Percentiles rank a stretch among this genome's conserved stretches.
phyloP scores from a whole-genome alignment of 2,329 filamentous ascomycete species.

The Talaromyces pinophilus region DNA sequence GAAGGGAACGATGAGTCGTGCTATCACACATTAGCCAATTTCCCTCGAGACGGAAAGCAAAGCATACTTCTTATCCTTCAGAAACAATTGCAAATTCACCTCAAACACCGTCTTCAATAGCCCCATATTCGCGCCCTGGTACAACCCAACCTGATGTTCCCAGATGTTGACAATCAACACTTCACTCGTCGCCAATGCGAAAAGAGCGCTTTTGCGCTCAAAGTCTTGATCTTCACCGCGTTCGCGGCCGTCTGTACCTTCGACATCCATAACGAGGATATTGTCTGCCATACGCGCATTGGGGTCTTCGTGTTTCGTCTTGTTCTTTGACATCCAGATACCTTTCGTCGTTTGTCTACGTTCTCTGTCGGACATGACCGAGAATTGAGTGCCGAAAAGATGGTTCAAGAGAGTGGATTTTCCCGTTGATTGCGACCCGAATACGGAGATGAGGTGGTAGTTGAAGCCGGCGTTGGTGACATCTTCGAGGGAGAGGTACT shows the following conservation, averaged over 20 bases:
- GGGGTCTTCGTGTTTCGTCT: conserved; percentile 53
- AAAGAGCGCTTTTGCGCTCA: conserved; percentile 95
- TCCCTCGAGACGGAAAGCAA: conserved; percentile 5
- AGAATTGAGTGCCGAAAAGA: conserved; percentile 93
- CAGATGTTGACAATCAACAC: conserved; percentile 98
- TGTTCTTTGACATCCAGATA: conserved; percentile 99
- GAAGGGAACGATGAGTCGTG: conserved; percentile 81
- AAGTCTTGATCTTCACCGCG: conserved; percentile 98
- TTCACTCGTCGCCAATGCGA: conserved; percentile 95
- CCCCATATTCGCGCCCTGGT: conserved; percentile 99
- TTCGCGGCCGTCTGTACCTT: conserved; percentile 94
- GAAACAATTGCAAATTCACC: conserved; percentile 93
- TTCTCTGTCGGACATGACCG: conserved; percentile 95
- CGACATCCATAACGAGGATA: conserved; percentile 98
- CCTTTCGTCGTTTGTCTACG: conserved; percentile 97
- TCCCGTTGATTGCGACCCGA: conserved; percentile 96
- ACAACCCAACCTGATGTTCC: conserved; percentile 97
- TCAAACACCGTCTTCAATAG: conserved; percentile 98
- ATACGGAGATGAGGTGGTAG: conserved; percentile 98
- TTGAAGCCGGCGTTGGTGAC: conserved; percentile 92
- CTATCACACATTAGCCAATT: conserved; percentile 46
- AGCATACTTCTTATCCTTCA: conserved; percentile 87
- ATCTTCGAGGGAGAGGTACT: conserved; percentile 77
- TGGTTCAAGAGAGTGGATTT: conserved; percentile 97
- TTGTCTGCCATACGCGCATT: conserved; percentile 82